Percentiles rank a stretch among this genome's conserved stretches.
Evolutionary conservation across 768 basidiomycete species (phyloP).

Genomic region (Exidia glandulosa): DNA sequence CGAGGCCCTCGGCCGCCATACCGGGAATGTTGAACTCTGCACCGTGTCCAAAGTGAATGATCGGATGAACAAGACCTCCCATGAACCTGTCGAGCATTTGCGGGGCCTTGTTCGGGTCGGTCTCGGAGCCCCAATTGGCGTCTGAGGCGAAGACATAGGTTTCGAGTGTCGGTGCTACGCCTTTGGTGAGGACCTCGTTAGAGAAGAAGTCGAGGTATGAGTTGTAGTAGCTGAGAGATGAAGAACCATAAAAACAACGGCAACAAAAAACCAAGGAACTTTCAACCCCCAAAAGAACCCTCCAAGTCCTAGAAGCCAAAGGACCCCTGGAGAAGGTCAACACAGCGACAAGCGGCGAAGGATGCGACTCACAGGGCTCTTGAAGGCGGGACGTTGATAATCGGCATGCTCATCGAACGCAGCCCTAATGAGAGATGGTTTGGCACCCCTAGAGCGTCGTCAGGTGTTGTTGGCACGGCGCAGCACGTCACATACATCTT

Average conservation of each 20-base stretch:
- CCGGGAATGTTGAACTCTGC: conserved; percentile 52
- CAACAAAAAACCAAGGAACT: conserved; percentile 24
- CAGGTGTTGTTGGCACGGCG: neutral
- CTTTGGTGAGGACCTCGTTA: conserved; percentile 27
- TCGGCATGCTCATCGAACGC: conserved; percentile 28
- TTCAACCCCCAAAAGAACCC: conserved; percentile 45
- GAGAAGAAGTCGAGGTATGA: conserved; percentile 50
- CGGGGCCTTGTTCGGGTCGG: conserved; percentile 22
- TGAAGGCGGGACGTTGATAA: conserved; percentile 26
- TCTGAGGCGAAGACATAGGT: conserved; percentile 47
- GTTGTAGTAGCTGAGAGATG: conserved; percentile 39
- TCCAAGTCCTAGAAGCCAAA: conserved; percentile 40
- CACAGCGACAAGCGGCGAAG: neutral
- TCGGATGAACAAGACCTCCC: conserved; percentile 47
- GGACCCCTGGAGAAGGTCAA: neutral
- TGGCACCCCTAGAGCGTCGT: conserved; percentile 28
- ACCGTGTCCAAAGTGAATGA: conserved; percentile 56
- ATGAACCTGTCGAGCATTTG: conserved; percentile 49
- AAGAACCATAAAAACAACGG: neutral
- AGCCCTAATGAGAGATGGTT: conserved; percentile 27
- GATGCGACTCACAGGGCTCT: conserved; percentile 26
- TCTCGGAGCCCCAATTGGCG: conserved; percentile 29
- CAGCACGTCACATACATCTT: conserved; percentile 19
- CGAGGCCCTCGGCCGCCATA: conserved; percentile 52
- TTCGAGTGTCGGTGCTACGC: conserved; percentile 38